Base-by-base conservation (phyloP, 495 filamentous ascomycete genomes). In the Daldinia grandis region DNA sequence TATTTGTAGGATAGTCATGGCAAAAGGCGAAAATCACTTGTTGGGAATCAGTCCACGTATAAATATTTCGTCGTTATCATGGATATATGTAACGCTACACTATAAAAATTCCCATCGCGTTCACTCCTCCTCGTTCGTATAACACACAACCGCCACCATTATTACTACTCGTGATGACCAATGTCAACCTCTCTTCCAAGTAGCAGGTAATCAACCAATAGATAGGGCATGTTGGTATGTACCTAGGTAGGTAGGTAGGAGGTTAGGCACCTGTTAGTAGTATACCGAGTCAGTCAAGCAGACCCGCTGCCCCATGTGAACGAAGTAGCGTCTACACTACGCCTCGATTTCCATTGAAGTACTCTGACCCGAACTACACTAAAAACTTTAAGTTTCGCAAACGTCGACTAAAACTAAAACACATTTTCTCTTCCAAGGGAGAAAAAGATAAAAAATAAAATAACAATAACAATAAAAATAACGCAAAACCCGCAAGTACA, bases 321-420 rank as follows among this genome's bases (percentile, higher is more conserved):
- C 15, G 9, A 12, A 57, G 19, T 31, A 56, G 37, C 61, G 31
- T 33, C 6, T 42, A 31, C 57, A 28, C 62, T 24, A 47, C 14
- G 12, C 28, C 37, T 30, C 38, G 19, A 37, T 58, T 57, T 58
- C 40, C 62, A 64, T 58, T 64, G 62, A 57, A 57, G 42, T 64
- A 57, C 27, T 25, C 54, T 17, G 15, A 35, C 2, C 24, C 30
- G 5, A 10, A 30, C 42, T 42, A 27, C n/a, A 25, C 37, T 37
- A 49, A 42, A 17, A 30, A 50, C 47, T n/a, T 47, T 24, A 30
- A 19, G 25, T 49, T 42, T 50, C 30, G 24, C 7, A 58, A 5
- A 21, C 38, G 53, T 38, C 59, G 47, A 53, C 55, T 49, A 53
- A 38, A 37, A 53, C 55, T 49, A 53, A 38, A 37, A 27, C 12